These are phyloP conservation scores for Colletotrichum horii DNA, from an alignment of 2,329 filamentous ascomycete genomes.

Conservation along the genomic window DNA sequence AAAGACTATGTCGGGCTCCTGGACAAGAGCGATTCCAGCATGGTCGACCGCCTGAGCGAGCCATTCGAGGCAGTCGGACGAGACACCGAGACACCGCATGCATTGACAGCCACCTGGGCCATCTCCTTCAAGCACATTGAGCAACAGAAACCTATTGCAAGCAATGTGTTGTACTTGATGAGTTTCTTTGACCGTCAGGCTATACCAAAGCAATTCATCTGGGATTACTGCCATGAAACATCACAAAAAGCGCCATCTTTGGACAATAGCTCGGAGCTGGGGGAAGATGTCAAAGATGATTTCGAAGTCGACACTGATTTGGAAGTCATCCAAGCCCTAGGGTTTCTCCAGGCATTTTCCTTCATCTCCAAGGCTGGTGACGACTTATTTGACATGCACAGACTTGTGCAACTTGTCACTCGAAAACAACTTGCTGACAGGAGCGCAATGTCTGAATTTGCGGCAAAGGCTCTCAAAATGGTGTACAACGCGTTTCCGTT, in stretches of 20 bases:
- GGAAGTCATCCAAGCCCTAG: constrained; percentile 17
- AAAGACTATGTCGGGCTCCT: constrained; percentile 34
- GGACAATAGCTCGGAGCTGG: fast-evolving
- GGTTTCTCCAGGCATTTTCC: constrained; percentile 33
- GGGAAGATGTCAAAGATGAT: background rate
- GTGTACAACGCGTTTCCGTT: constrained; percentile 9
- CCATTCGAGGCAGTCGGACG: constrained; percentile 28
- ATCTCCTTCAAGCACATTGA: constrained; percentile 37
- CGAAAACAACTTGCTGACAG: constrained; percentile 29
- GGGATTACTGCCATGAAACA: constrained; percentile 23
- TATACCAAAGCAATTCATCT: constrained; percentile 39
- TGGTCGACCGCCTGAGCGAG: constrained; percentile 29
- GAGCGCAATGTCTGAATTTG: constrained; percentile 4
- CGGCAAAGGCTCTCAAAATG: constrained; percentile 21
- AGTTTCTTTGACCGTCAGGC: constrained; percentile 41
- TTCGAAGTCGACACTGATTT: background rate
- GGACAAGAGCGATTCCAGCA: constrained; percentile 17
- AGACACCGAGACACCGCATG: constrained; percentile 31
- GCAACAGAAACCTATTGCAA: constrained; percentile 32
- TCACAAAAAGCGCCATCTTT: background rate
- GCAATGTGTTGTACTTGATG: constrained; percentile 44
- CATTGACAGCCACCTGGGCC: constrained; percentile 32
- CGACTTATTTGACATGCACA: constrained; percentile 32
- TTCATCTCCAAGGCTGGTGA: constrained; percentile 26
- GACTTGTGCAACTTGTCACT: constrained; percentile 37